phyloP scores from a whole-genome alignment of 495 filamentous ascomycete genomes.

The Neurospora cerealis region DNA sequence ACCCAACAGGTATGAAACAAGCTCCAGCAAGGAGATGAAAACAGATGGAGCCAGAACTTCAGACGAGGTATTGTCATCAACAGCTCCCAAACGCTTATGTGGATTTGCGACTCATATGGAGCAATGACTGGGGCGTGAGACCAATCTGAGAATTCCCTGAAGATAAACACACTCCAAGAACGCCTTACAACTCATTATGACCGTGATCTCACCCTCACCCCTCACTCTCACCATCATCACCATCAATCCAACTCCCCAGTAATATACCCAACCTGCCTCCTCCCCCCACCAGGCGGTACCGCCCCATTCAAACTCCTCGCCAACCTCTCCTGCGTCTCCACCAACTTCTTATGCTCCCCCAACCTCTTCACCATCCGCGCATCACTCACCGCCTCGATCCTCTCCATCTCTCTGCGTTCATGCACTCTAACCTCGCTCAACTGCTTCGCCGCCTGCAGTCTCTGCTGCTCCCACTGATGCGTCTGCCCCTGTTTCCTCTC shows the following conservation, averaged over 20 bases:
- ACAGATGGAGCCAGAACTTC: too few species aligned
- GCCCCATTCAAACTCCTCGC: constrained; percentile 27
- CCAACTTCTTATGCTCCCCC: constrained; percentile 34
- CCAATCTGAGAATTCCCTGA: background rate
- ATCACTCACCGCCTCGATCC: constrained; percentile 28
- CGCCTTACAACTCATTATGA: too few species aligned
- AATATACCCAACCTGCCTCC: constrained; percentile 37
- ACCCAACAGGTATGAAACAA: too few species aligned
- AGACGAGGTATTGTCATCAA: too few species aligned
- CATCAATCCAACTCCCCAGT: constrained; percentile 26
- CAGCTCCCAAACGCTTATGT: too few species aligned
- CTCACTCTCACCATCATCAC: background rate
- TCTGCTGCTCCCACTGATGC: constrained; percentile 31
- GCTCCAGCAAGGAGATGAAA: too few species aligned
- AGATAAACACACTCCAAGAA: background rate
- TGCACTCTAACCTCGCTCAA: constrained; percentile 29
- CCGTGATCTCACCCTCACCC: background rate
- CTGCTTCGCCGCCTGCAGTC: constrained; percentile 26
- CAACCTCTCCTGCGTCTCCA: constrained; percentile 33
- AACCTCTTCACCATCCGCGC: constrained; percentile 23
- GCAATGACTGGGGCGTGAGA: background rate
- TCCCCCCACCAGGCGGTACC: constrained; percentile 1
- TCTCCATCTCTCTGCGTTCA: constrained; percentile 34
- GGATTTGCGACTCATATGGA: too few species aligned
- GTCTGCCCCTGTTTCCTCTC: constrained; percentile 20